Conservation (phyloP, 2,329 filamentous ascomycete species). For the Geosmithia flava region DNA sequence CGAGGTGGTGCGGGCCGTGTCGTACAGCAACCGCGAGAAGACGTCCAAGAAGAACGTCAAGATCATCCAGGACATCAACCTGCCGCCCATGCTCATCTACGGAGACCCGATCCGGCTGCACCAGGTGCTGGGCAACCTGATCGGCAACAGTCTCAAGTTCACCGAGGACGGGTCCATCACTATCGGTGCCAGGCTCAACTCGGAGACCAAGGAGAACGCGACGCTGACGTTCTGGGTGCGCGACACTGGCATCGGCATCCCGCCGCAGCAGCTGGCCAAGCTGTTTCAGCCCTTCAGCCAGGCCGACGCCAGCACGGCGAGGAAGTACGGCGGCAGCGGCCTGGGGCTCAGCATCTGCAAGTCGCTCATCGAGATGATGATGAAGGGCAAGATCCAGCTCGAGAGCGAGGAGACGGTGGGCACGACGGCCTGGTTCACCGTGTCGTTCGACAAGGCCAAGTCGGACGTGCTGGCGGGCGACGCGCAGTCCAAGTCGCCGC, state of each 20-base stretch:
- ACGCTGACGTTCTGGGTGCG: conserved; percentile 75
- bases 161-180: conserved; percentile 79
- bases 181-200: conserved; percentile 62
- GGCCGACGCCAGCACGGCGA: conserved; percentile 78
- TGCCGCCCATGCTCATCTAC: conserved; percentile 61
- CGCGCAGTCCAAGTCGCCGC: conserved; percentile 24
- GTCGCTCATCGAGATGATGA: conserved; percentile 83
- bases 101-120: conserved; percentile 56
- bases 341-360: conserved; percentile 91
- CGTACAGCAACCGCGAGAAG: conserved; percentile 53
- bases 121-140: conserved; percentile 67
- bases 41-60: conserved; percentile 49
- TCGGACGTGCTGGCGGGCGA: conserved; percentile 46
- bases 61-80: conserved; percentile 57
- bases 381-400: conserved; percentile 74
- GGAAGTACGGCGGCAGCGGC: conserved; percentile 85
- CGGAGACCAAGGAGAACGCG: conserved; percentile 57
- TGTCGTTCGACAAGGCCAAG: conserved; percentile 75
- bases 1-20: conserved; percentile 53
- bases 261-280: conserved; percentile 67
- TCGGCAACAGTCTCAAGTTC: conserved; percentile 91
- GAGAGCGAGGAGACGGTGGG: conserved; percentile 63
- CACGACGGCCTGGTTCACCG: conserved; percentile 64
- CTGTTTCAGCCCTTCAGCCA: conserved; percentile 90
- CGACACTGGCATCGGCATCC: conserved; percentile 87